Percentiles rank a stretch among this genome's conserved stretches.
These are phyloP conservation scores for Amborella trichopoda DNA, from an alignment of 164 flowering plant species.

Conservation along the genomic window DNA sequence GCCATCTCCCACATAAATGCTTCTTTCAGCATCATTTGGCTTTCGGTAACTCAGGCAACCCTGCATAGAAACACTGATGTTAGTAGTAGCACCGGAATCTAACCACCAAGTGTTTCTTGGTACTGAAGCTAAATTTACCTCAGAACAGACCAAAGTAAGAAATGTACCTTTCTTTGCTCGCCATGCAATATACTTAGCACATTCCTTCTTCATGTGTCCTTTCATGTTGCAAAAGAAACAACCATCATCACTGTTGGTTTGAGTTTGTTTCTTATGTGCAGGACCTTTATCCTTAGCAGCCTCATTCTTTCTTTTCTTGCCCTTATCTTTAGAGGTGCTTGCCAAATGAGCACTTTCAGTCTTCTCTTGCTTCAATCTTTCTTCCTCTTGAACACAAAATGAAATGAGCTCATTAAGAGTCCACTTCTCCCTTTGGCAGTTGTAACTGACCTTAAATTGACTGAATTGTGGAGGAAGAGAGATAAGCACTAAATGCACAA, in stretches of 20 bases:
- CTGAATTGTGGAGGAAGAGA: not conserved
- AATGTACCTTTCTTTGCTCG: not conserved
- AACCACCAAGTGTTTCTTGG: not conserved
- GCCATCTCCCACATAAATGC: not conserved
- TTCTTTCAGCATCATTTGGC: not conserved
- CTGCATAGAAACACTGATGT: constrained; percentile 1
- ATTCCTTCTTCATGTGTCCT: not conserved
- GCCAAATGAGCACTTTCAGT: not conserved
- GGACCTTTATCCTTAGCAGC: too few relatives aligned
- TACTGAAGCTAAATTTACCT: too few relatives aligned
- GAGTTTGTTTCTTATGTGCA: too few relatives aligned
- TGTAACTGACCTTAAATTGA: too few relatives aligned
- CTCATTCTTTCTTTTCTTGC: not conserved
- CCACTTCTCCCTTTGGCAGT: too few relatives aligned
- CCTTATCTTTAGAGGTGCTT: not conserved
- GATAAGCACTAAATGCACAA: not conserved
- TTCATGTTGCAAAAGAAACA: not conserved
- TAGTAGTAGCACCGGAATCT: not conserved
- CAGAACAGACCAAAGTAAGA: not conserved
- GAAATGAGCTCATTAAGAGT: too few relatives aligned
- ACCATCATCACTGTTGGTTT: too few relatives aligned
- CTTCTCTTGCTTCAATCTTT: constrained; percentile 1
- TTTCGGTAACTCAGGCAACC: not conserved
- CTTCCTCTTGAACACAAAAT: not conserved
- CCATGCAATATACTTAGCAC: not conserved